Evolutionary conservation across 768 basidiomycete species (phyloP), one percentile per base, ranked within the genome.

Genomic region (Naematelia encephala): DNA sequence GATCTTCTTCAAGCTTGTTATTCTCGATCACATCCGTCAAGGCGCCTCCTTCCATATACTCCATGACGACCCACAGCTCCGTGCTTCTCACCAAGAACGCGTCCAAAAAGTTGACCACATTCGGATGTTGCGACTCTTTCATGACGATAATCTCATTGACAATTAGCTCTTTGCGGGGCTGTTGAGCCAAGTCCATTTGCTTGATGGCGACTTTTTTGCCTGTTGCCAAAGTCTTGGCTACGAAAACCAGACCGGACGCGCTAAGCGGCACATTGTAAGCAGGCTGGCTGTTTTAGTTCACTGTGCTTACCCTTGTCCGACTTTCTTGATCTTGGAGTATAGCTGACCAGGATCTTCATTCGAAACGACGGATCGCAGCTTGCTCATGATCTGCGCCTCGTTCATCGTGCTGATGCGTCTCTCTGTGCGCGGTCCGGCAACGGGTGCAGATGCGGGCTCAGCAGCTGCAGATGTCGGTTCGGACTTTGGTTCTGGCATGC

Each of bases 1-100:
- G 92, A 72, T 92, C 90, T 79, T 97, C 92, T 74, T 90, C 90
- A 61, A 98, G 79, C 43, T 89, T 85, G 77, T 97, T 98, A 68
- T 93, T 91, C 80, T 97, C 94, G 69, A 99, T 97, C 45, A 99
- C 88, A 78, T 98, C 94, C 23, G 92, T 97, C 70, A 99, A 80
- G 16, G 94, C 92, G 3, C 78, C 78, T 42, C 93, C 93, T 79
- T 97, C 93, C 94, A 98, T 98, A 79, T 93, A 97, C 80, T 97
- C 96, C 96, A 99, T 98, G 57, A 98, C 91, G 39, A 99, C 92
- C 96, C 96, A 98, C 2, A 99, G 82, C 73, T 94, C 91, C 53
- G 83, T 87, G 74, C 82, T 87, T 79, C 88, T 88, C 54, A 96
- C 85, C 45, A 97, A 83, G 77, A 92, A 96, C 22, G 89, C 85